phyloP scores from a whole-genome alignment of 345 rosid species.

The thale cress (Arabidopsis thaliana) region DNA sequence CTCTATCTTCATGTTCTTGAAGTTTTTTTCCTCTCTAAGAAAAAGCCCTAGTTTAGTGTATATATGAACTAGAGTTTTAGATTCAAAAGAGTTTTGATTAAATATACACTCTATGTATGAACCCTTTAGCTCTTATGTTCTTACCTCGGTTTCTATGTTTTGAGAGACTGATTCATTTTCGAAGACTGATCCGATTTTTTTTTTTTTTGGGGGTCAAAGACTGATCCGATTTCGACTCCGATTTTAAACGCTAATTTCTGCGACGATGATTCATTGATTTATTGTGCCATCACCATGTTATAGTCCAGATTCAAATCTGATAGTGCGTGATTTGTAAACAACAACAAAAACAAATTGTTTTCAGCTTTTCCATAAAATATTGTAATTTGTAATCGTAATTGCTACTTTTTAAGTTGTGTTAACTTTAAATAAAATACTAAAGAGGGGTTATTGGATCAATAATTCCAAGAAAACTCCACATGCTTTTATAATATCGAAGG shows the following conservation, averaged over 20 bases:
- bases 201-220: neutral
- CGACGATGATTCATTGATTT: neutral
- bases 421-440: neutral
- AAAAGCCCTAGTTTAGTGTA: neutral
- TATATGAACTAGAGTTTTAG: neutral
- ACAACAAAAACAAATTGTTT: neutral
- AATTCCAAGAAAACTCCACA: neutral
- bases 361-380: neutral
- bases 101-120: neutral
- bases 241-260: neutral
- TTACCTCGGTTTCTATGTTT: neutral
- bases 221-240: neutral
- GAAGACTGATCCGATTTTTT: neutral
- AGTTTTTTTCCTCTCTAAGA: neutral
- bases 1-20: constrained; percentile 7
- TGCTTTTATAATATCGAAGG: neutral
- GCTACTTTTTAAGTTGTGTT: neutral
- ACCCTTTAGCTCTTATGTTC: neutral
- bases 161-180: neutral
- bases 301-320: neutral
- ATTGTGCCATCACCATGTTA: neutral
- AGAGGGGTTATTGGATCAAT: neutral
- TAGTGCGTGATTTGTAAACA: neutral
- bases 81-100: neutral
- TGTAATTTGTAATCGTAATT: neutral